These are phyloP conservation scores for Candida insectorum DNA, from an alignment of 805 yeast genomes.

Conservation along the genomic window DNA sequence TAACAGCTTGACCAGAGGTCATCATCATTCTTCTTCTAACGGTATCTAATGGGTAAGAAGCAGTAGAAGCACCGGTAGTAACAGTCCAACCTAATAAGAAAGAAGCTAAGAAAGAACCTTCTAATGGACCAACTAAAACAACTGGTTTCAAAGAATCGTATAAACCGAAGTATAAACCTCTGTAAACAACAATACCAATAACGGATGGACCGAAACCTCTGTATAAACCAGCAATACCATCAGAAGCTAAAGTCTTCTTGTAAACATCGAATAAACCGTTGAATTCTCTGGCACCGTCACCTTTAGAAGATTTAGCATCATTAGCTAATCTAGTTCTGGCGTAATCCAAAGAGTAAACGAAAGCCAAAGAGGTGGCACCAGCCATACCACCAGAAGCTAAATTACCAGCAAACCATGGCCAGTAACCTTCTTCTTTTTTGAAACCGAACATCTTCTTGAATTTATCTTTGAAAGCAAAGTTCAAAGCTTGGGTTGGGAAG, in stretches of 20 bases:
- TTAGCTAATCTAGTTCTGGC: slow-evolving; percentile 99
- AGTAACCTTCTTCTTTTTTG: slow-evolving; percentile 93
- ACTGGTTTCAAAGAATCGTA: slow-evolving; percentile 96
- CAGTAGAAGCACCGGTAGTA: slow-evolving; percentile 97
- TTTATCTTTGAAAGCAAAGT: slow-evolving; percentile 98
- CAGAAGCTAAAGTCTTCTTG: slow-evolving; percentile 92
- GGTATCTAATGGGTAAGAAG: slow-evolving; percentile 98
- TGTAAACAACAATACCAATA: slow-evolving; percentile 95
- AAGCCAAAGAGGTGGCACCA: slow-evolving; percentile 91
- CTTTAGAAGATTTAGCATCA: slow-evolving; percentile 89
- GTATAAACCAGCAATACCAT: slow-evolving; percentile 98
- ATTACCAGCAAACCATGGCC: slow-evolving; percentile 95
- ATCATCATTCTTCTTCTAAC: slow-evolving; percentile 99
- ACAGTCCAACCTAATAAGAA: slow-evolving; percentile 97
- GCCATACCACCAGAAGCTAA: slow-evolving; percentile 98
- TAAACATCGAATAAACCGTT: slow-evolving; percentile 95
- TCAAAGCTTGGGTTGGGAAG: slow-evolving; percentile 99
- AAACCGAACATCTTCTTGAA: slow-evolving; percentile 94
- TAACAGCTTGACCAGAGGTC: slow-evolving; percentile 98
- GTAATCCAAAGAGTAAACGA: slow-evolving; percentile 95
- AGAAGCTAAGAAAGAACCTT: slow-evolving; percentile 92
- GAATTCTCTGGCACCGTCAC: slow-evolving; percentile 84
- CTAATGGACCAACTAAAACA: slow-evolving; percentile 89
- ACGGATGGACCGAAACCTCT: slow-evolving; percentile 99
- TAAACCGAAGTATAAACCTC: slow-evolving; percentile 98